Conservation (phyloP, 768 basidiomycete genomes). For the Phaffia australis region DNA sequence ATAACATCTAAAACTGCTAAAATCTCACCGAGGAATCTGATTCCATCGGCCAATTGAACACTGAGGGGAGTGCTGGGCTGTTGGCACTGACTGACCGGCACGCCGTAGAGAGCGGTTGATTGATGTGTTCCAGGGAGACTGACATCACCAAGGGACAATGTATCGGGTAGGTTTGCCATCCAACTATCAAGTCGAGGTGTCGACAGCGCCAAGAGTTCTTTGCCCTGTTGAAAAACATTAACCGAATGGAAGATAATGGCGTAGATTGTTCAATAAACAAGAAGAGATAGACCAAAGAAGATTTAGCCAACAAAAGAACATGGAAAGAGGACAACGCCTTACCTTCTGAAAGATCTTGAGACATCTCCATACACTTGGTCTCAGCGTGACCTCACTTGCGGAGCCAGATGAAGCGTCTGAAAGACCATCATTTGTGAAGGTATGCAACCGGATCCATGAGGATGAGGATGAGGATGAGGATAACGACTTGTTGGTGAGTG, state of each 20-base stretch:
- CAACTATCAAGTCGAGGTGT: constrained; percentile 8
- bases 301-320: neutral
- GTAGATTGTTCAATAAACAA: neutral
- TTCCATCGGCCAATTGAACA: constrained; percentile 62
- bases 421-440: too few species aligned
- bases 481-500: too few species aligned
- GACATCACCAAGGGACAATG: constrained; percentile 58
- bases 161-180: constrained; percentile 54
- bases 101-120: constrained; percentile 27
- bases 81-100: constrained; percentile 68
- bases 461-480: too few species aligned
- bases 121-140: constrained; percentile 56
- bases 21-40: constrained; percentile 35
- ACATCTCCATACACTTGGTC: neutral
- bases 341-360: neutral
- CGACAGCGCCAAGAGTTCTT: too few species aligned
- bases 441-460: too few species aligned
- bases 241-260: neutral
- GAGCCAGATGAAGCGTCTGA: too few species aligned
- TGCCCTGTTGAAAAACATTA: constrained; percentile 12
- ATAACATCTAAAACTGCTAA: neutral
- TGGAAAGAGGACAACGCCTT: too few species aligned
- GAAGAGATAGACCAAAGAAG: neutral
- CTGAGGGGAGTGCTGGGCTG: constrained; percentile 50
- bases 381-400: too few species aligned